These are phyloP conservation scores for Aspergillus panamensis DNA, from an alignment of 495 filamentous ascomycete species.

Conservation along the genomic window DNA sequence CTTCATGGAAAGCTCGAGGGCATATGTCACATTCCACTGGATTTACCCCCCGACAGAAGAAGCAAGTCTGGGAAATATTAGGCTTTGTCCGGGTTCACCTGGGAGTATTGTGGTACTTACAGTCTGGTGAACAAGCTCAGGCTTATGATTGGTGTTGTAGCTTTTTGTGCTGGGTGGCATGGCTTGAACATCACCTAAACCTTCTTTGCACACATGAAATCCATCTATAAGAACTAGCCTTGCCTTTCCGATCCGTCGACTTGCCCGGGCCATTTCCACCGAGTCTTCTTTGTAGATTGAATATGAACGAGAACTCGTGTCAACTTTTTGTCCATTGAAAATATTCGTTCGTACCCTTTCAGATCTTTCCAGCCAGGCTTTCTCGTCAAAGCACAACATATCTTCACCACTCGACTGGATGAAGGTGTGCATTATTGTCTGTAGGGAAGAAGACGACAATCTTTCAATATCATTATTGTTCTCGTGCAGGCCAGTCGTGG, in stretches of 20 bases:
- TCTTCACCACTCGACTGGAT: not conserved
- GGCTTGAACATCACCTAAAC: constrained; percentile 49
- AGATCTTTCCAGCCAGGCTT: constrained; percentile 55
- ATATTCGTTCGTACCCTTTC: constrained; percentile 58
- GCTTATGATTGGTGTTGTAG: constrained; percentile 38
- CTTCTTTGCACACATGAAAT: constrained; percentile 58
- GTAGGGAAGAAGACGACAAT: not conserved
- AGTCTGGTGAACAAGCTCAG: constrained; percentile 45
- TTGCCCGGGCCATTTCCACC: not conserved
- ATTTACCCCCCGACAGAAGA: constrained; percentile 51
- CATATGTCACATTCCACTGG: constrained; percentile 50
- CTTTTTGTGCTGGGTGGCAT: constrained; percentile 29
- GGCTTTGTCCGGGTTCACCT: too few species aligned
- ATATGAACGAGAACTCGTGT: constrained; percentile 34
- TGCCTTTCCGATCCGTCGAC: constrained; percentile 54
- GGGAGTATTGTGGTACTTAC: too few species aligned
- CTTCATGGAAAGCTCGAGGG: constrained; percentile 53
- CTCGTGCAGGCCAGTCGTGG: not conserved
- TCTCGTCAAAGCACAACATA: constrained; percentile 45
- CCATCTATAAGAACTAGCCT: constrained; percentile 59
- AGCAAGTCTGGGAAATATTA: constrained; percentile 44
- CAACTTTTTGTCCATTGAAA: constrained; percentile 47
- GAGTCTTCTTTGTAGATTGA: constrained; percentile 31
- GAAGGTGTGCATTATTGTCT: constrained; percentile 2
- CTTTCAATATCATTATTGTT: not conserved